Conservation (phyloP, 768 basidiomycete genomes). For the Solioccasus polychromus region DNA sequence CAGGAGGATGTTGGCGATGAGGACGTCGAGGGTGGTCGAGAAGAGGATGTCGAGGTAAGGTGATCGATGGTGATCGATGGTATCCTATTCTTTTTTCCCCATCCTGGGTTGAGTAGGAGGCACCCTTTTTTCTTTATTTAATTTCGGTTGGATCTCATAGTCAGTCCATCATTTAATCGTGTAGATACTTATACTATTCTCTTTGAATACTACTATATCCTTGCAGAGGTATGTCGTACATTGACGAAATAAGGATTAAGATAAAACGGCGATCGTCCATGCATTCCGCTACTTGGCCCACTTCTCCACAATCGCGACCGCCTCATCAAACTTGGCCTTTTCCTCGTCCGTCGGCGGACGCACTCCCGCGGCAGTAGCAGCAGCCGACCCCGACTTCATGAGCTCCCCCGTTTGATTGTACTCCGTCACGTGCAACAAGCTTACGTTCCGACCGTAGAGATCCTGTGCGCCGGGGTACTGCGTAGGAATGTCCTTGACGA, state of each 20-base stretch:
- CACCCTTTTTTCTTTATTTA: no score
- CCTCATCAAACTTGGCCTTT: slow-evolving; percentile 65
- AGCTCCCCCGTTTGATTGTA: not conserved
- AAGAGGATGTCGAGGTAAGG: slow-evolving; percentile 2
- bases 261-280: not conserved
- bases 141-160: no score
- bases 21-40: no score
- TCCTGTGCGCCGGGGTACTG: slow-evolving; percentile 57
- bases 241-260: not conserved
- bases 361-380: slow-evolving; percentile 46
- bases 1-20: not conserved
- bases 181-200: no score
- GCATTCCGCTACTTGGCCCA: slow-evolving; percentile 27
- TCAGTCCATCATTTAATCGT: no score
- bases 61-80: no score
- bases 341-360: slow-evolving; percentile 56
- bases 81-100: no score
- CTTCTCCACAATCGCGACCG: slow-evolving; percentile 62
- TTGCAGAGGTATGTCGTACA: no score
- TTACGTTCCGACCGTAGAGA: slow-evolving; percentile 67
- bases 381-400: slow-evolving; percentile 46
- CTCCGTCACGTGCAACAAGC: slow-evolving; percentile 52
- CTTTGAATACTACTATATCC: no score
- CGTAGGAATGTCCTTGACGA: slow-evolving; percentile 48
- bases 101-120: no score